Percentiles rank a stretch among this genome's conserved stretches.
These are phyloP conservation scores for Adansonia digitata DNA, from an alignment of 345 rosid genomes.

Conservation along the genomic window DNA sequence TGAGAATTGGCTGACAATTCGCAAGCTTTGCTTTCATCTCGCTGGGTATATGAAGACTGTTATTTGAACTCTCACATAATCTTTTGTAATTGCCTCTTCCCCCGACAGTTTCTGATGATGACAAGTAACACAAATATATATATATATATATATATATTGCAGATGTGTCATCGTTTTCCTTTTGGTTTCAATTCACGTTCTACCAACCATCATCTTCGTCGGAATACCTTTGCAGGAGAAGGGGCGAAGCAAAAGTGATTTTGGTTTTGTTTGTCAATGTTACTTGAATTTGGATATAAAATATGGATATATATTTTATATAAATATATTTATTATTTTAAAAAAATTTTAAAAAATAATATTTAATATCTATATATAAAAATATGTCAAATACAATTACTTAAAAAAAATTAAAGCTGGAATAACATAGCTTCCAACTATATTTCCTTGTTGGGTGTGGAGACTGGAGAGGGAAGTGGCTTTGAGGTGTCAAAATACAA, in stretches of 20 bases:
- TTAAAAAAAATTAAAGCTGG: too few species aligned
- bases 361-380: too few species aligned
- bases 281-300: too few species aligned
- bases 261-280: background rate
- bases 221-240: background rate
- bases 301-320: too few species aligned
- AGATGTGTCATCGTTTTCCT: background rate
- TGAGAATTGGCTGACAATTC: constrained; percentile 54
- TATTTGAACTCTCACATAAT: background rate
- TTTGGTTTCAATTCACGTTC: too few species aligned
- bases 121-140: too few species aligned
- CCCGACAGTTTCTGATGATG: too few species aligned
- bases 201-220: background rate
- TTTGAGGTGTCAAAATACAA: background rate
- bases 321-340: too few species aligned
- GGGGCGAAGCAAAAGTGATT: background rate
- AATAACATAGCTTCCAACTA: too few species aligned
- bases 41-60: constrained; percentile 12
- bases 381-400: too few species aligned
- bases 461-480: background rate
- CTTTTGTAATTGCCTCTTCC: background rate
- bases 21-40: constrained; percentile 43
- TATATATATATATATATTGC: too few species aligned
- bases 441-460: background rate
- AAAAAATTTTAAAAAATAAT: too few species aligned